phyloP scores from a whole-genome alignment of 2,329 filamentous ascomycete species.

The Macrophomina phaseolina region DNA sequence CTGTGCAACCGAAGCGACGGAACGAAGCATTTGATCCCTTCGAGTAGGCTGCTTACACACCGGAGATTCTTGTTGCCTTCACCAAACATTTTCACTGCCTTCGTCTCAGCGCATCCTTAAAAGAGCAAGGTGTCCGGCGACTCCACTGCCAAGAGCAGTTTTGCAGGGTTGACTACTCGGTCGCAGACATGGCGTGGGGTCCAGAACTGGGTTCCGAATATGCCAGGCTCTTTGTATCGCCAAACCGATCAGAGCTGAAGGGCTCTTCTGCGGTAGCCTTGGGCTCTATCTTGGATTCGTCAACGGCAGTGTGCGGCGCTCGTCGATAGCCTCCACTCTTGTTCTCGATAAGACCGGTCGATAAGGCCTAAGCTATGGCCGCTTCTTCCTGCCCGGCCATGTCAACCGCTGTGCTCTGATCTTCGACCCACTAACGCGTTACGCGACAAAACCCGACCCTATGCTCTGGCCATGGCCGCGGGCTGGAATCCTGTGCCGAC shows the following conservation, averaged over 20 bases:
- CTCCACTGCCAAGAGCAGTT: not conserved
- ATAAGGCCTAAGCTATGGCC: conserved; percentile 3
- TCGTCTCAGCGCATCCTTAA: not conserved
- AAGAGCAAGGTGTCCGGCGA: not conserved
- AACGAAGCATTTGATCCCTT: not conserved
- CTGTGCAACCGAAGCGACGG: not conserved
- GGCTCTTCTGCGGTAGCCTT: too few species aligned
- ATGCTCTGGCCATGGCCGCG: not conserved
- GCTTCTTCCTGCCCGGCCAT: not conserved
- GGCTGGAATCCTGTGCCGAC: not conserved
- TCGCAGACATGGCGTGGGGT: not conserved
- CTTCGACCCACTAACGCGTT: conserved; percentile 16
- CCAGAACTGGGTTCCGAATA: not conserved
- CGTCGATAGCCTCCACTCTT: not conserved
- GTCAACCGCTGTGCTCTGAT: not conserved
- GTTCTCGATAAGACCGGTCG: conserved; percentile 5
- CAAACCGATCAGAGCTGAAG: too few species aligned
- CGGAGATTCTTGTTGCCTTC: too few species aligned
- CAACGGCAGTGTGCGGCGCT: not conserved
- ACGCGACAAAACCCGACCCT: not conserved
- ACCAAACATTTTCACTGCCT: not conserved
- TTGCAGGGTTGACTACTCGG: not conserved
- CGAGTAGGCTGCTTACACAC: too few species aligned
- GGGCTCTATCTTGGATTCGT: too few species aligned
- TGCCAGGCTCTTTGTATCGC: not conserved